Evolutionary conservation across 805 yeast species (phyloP).

Genomic region (Hanseniaspora pseudoguilliermondii): DNA sequence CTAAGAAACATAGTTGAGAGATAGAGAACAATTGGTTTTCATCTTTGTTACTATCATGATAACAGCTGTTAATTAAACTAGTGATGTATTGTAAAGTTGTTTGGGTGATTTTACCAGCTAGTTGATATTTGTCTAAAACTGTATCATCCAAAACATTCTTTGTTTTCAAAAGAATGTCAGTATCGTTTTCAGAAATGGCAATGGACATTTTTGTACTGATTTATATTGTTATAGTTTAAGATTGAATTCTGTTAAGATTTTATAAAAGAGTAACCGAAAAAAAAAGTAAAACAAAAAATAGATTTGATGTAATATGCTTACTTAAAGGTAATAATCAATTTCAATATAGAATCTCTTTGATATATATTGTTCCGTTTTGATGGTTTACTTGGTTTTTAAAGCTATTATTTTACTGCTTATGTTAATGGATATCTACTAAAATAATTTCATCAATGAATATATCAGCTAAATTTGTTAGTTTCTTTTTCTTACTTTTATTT

Average conservation of each 20-base stretch:
- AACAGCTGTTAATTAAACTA: conserved; percentile 56
- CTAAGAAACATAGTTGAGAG: conserved; percentile 66
- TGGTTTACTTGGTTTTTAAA: too few species aligned
- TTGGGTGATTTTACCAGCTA: conserved; percentile 82
- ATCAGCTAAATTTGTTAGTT: too few species aligned
- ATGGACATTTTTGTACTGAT: conserved; percentile 41
- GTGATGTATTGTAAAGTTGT: conserved; percentile 59
- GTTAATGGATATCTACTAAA: too few species aligned
- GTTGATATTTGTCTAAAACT: conserved; percentile 68
- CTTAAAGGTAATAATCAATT: too few species aligned
- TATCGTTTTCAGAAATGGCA: conserved; percentile 63
- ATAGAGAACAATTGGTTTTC: conserved; percentile 35
- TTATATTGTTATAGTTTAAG: neutral
- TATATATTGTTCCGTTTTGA: too few species aligned
- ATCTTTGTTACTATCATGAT: conserved; percentile 35
- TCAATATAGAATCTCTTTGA: too few species aligned
- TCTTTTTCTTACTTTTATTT: neutral
- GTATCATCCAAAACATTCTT: conserved; percentile 52
- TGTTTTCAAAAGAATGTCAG: conserved; percentile 55
- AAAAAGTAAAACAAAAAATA: neutral
- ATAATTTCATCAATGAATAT: too few species aligned
- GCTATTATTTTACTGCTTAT: too few species aligned
- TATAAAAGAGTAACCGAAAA: neutral
- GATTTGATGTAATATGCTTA: too few species aligned
- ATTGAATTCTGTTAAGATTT: neutral